Evolutionary conservation across 768 basidiomycete genomes (phyloP), one percentile per base, ranked within the genome.

Genomic region (Daedaleopsis nitida): DNA sequence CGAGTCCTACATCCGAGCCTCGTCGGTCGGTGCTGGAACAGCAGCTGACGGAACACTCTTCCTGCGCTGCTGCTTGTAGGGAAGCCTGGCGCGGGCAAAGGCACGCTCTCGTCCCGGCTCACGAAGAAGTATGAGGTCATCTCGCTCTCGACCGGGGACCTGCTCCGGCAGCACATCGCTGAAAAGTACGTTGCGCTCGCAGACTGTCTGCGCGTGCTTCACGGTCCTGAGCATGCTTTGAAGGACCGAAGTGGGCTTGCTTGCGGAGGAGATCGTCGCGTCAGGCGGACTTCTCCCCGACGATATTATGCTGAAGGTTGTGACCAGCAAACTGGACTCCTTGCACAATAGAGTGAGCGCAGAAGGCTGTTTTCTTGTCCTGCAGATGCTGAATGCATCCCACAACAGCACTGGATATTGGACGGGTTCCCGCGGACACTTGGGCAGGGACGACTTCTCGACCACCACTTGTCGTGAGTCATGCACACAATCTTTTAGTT

Each of bases 401-500:
- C 13, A 10, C 52, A 58, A 9, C 62, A 94, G 91, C 88, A 91
- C 69, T 96, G 94, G 94, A 89, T 96, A 64, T 73, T 96, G 47
- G 95, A 96, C 66, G 95, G 95, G 32, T 96, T 96, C 69, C 95
- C 95, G 54, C 87, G 94, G 39, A 96, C 94, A 12, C 75, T 94
- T 1, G 84, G 81, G n/a, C 94, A 96, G 73, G 93, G 89, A 3
- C 78, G 85, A 71, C 78, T 94, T 48, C 80, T 96, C 10, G 90
- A 96, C 75, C 77, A 79, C 19, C 84, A 92, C 73, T 83, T 96
- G 54, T 81, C 81, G 89, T 90, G 65, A 42, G 84, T 73, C 13
- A 21, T 44, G 24, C 23, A 49, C 34, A 44, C 39, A 34, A n/a
- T 54, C 42, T 48, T 19, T 39, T 8, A 17, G 19, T 21, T n/a